A percentile compares a stretch with the other conserved stretches of the same genome.
Conservation (phyloP, 768 basidiomycete species). For the Boletus rufocinnamomeus region DNA sequence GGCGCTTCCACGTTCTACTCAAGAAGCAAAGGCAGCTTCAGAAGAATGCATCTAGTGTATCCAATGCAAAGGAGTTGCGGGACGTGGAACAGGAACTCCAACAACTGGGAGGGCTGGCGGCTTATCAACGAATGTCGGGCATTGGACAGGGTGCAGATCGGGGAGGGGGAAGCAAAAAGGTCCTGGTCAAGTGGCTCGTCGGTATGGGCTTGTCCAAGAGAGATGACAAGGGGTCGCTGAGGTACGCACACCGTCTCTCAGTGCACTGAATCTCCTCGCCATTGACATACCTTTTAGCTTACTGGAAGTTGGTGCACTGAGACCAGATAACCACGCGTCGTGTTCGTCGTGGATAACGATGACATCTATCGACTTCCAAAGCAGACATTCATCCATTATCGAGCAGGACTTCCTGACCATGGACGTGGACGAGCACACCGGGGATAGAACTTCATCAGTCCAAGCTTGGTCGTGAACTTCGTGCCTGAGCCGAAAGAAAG, state of each 20-base stretch:
- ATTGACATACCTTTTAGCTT: constrained; percentile 46
- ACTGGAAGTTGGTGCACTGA: constrained; percentile 87
- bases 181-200: constrained; percentile 75
- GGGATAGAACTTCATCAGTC: constrained; percentile 78
- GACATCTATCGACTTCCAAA: constrained; percentile 80
- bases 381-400: constrained; percentile 77
- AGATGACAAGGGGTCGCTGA: constrained; percentile 29
- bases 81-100: constrained; percentile 65
- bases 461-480: constrained; percentile 90
- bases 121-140: constrained; percentile 81
- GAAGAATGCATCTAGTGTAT: constrained; percentile 21
- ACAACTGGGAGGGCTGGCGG: constrained; percentile 72
- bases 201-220: constrained; percentile 42
- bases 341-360: constrained; percentile 71
- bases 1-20: constrained; percentile 76
- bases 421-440: constrained; percentile 48
- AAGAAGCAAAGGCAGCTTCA: constrained; percentile 65
- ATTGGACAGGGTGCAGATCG: constrained; percentile 79
- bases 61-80: constrained; percentile 38
- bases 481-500: constrained; percentile 72
- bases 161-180: constrained; percentile 86
- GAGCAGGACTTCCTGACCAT: constrained; percentile 85
- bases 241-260: constrained; percentile 32
- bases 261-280: not conserved
- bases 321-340: constrained; percentile 74